Percentiles rank a stretch among this genome's conserved stretches.
Evolutionary conservation across 805 yeast species (phyloP).

Genomic region (Ogataea pignaliae): DNA sequence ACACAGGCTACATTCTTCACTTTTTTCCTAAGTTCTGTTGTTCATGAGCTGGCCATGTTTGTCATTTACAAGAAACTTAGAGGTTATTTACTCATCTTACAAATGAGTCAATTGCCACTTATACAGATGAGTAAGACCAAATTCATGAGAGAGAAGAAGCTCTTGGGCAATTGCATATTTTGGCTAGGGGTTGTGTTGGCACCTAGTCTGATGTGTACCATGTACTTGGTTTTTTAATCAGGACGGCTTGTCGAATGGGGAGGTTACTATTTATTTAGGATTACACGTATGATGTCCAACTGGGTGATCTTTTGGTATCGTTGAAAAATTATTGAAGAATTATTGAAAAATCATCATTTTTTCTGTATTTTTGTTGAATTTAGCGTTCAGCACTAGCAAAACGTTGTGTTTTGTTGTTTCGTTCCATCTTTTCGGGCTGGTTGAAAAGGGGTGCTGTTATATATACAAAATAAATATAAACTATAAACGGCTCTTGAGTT

Average conservation of each 20-base stretch:
- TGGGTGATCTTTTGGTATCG: too few species aligned
- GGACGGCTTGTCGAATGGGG: too few species aligned
- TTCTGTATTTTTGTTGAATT: too few species aligned
- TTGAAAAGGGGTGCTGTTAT: too few species aligned
- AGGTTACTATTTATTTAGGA: too few species aligned
- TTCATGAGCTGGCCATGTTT: conserved; percentile 92
- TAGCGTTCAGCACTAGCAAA: too few species aligned
- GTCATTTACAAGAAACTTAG: conserved; percentile 76
- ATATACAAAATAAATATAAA: too few species aligned
- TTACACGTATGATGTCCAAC: too few species aligned
- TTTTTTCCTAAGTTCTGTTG: conserved; percentile 69
- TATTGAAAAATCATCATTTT: neutral
- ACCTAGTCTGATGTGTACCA: conserved; percentile 81
- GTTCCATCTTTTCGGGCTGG: too few species aligned
- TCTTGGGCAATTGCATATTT: conserved; percentile 75
- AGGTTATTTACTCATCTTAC: conserved; percentile 75
- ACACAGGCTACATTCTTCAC: conserved; percentile 70
- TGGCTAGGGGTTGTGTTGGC: conserved; percentile 92
- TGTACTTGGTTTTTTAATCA: conserved; percentile 69
- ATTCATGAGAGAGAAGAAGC: conserved; percentile 48
- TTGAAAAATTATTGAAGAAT: too few species aligned
- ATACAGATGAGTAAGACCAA: conserved; percentile 58
- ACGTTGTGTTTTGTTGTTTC: too few species aligned
- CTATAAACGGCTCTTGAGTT: too few species aligned
- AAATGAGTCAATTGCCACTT: conserved; percentile 85